These are phyloP conservation scores for Cucurbita argyrosperma DNA, from an alignment of 306 rosid species.

Conservation along the genomic window DNA sequence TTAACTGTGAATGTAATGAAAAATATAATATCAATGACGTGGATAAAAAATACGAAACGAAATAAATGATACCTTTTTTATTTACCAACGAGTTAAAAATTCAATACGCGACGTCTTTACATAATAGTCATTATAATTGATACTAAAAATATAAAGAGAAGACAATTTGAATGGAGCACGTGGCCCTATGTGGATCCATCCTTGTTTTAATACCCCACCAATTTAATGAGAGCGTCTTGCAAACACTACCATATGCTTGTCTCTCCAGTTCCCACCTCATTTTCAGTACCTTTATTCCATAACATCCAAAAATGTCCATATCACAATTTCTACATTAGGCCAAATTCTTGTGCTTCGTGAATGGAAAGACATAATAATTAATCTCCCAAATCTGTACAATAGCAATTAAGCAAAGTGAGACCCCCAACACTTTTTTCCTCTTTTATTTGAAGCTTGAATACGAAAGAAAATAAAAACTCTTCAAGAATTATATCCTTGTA, in stretches of 20 bases:
- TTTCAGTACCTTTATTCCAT: neutral
- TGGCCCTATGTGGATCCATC: no score
- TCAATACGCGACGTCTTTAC: no score
- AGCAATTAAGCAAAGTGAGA: neutral
- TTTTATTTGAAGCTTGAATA: no score
- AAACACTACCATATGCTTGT: constrained; percentile 1
- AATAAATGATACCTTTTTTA: no score
- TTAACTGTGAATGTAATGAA: no score
- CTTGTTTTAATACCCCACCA: neutral
- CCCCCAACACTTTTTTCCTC: neutral
- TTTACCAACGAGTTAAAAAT: no score
- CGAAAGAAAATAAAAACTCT: neutral
- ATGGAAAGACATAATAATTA: neutral
- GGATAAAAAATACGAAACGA: no score
- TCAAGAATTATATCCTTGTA: no score
- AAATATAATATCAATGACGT: no score
- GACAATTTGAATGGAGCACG: no score
- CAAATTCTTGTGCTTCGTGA: neutral
- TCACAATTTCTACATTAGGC: neutral
- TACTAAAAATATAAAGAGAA: no score
- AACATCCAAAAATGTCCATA: neutral
- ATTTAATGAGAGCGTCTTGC: neutral
- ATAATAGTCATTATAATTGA: no score
- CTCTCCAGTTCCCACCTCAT: neutral
- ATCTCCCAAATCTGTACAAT: neutral